Percentiles rank a stretch among this genome's conserved stretches.
Evolutionary conservation across 768 basidiomycete genomes (phyloP).

Genomic region (Rhizopogon vinicolor): DNA sequence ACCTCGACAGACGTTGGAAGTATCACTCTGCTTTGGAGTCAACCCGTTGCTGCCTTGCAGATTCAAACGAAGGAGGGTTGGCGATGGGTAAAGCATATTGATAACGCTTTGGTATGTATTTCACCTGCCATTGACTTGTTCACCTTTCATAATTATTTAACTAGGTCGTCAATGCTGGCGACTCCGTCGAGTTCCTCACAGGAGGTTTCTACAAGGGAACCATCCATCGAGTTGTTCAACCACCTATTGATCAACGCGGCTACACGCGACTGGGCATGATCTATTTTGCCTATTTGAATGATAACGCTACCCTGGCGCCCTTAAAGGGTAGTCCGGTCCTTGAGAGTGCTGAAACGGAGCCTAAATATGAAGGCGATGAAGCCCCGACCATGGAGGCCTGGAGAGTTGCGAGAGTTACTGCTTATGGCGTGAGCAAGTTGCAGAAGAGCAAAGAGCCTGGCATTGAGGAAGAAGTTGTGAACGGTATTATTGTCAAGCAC

Average conservation of each 20-base stretch:
- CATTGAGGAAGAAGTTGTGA: conserved; percentile 52
- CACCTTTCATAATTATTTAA: neutral
- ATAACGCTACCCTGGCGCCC: conserved; percentile 42
- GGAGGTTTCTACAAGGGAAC: conserved; percentile 58
- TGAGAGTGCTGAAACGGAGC: conserved; percentile 36
- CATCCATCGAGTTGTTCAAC: conserved; percentile 58
- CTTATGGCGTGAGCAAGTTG: conserved; percentile 47
- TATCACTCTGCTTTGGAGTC: conserved; percentile 56
- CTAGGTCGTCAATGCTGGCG: conserved; percentile 58
- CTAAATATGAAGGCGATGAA: conserved; percentile 31
- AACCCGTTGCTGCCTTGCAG: conserved; percentile 55
- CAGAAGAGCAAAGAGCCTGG: conserved; percentile 35
- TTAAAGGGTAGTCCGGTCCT: conserved; percentile 44
- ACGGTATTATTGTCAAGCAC: conserved; percentile 53
- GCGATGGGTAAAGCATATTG: conserved; percentile 58
- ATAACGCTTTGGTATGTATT: conserved; percentile 46
- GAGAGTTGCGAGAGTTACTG: conserved; percentile 44
- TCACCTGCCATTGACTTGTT: neutral
- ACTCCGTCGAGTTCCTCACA: conserved; percentile 54
- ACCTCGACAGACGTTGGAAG: conserved; percentile 42
- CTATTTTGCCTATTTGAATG: conserved; percentile 52
- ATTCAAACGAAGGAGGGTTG: conserved; percentile 52
- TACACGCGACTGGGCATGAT: conserved; percentile 51
- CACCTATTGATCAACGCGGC: conserved; percentile 48
- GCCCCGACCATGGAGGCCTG: conserved; percentile 51